Evolutionary conservation across 257 asterid genomes (phyloP).

Genomic region (Voacanga thouarsii): DNA sequence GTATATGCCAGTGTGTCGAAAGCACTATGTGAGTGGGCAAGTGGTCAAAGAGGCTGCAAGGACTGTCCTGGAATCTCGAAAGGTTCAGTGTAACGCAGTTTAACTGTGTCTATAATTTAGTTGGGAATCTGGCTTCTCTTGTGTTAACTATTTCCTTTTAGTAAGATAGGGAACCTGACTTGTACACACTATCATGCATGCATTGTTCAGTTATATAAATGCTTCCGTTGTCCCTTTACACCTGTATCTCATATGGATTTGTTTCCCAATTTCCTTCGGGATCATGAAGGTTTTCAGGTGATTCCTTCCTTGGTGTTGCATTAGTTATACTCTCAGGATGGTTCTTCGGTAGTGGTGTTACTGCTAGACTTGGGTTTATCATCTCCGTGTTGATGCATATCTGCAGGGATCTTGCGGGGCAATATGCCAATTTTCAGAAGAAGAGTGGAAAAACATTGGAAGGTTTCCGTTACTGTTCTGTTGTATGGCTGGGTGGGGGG

Average conservation of each 20-base stretch:
- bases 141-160: neutral
- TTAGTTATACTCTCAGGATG: neutral
- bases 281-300: neutral
- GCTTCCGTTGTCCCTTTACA: neutral
- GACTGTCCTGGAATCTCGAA: conserved; percentile 54
- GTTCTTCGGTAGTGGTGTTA: neutral
- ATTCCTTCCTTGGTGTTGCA: neutral
- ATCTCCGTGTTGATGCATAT: neutral
- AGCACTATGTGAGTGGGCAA: conserved; percentile 81
- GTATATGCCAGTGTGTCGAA: conserved; percentile 95
- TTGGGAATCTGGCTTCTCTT: neutral
- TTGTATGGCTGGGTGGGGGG: too few relatives aligned
- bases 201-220: neutral
- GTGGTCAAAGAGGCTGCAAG: conserved; percentile 71
- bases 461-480: too few relatives aligned
- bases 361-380: neutral
- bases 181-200: neutral
- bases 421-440: too few relatives aligned
- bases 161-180: neutral
- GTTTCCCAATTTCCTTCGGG: neutral
- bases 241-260: too few relatives aligned
- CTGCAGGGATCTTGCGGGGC: neutral
- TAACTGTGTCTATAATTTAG: neutral
- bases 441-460: too few relatives aligned
- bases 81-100: conserved; percentile 32